A percentile compares a stretch with the other conserved stretches of the same genome.
phyloP scores from a whole-genome alignment of 2,329 filamentous ascomycete genomes.

The Cladobotryum protrusum region DNA sequence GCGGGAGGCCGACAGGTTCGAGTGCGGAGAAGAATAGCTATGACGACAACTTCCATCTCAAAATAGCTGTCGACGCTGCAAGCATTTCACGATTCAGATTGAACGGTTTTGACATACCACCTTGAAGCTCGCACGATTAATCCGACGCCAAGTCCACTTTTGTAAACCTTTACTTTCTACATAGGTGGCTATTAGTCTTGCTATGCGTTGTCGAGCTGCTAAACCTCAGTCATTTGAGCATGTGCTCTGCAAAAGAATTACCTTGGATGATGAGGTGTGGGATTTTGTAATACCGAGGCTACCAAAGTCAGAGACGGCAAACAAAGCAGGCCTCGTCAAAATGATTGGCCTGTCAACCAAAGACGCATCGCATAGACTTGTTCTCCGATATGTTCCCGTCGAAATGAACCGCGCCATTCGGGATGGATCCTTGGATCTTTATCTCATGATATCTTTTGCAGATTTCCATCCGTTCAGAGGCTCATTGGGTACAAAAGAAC shows the following conservation, averaged over 20 bases:
- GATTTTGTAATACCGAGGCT: slow-evolving; percentile 3
- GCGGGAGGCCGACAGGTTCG: neutral
- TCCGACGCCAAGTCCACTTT: too few relatives aligned
- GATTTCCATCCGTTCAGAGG: slow-evolving; percentile 24
- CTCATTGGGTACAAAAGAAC: neutral
- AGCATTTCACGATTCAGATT: neutral
- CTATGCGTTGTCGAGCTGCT: slow-evolving; percentile 1
- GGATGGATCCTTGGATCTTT: slow-evolving; percentile 22
- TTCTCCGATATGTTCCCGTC: slow-evolving; percentile 19
- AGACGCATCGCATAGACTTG: slow-evolving; percentile 18
- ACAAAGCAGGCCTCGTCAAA: slow-evolving; percentile 7
- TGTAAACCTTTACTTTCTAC: too few relatives aligned
- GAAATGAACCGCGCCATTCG: slow-evolving; percentile 27
- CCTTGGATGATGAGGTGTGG: slow-evolving; percentile 6
- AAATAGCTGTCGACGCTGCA: neutral
- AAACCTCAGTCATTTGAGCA: slow-evolving; percentile 1
- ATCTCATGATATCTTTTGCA: slow-evolving; percentile 29
- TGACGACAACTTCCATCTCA: too few relatives aligned
- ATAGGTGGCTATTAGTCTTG: neutral
- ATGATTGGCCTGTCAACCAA: slow-evolving; percentile 8
- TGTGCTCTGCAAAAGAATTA: slow-evolving; percentile 4
- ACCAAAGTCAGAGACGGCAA: slow-evolving; percentile 2
- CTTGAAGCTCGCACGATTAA: too few relatives aligned
- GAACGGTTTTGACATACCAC: too few relatives aligned
- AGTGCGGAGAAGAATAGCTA: neutral